Evolutionary conservation across 129 eudicot species (phyloP), one percentile per base, ranked within the genome.

Genomic region (Ambrosia artemisiifolia): DNA sequence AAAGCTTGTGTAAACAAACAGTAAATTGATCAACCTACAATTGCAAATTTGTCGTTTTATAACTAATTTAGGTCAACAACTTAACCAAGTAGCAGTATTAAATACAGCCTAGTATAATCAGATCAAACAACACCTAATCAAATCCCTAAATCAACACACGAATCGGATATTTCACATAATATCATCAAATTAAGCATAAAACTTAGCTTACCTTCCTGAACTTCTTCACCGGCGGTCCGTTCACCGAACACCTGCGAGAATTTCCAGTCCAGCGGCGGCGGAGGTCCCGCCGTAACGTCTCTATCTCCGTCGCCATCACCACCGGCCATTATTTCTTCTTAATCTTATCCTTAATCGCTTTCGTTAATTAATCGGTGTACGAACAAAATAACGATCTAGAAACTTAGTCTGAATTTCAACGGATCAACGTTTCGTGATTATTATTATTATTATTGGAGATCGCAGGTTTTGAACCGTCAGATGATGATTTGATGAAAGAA

Each of bases 221-320:
- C 92, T 82, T 84, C 89, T 67, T 88, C 92, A 24, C 92, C 97
- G 69, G 92, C 86, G 42, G 86, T 71, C 28, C 88, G 85, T 81
- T 88, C 97, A 62, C 92, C 97, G 17, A 88, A 91, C 24, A 91
- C 97, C 90, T 91, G 95, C 66, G 97, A 85, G 68, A 88, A 91
- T 73, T 82, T 91, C 97, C 97, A 91, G 54, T 91, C 95, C 3
- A 91, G 90, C 88, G 91, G 84, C 84, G 87, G 75, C 44, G 85
- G 90, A 18, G 88, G 80, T 13, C 80, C 81, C 73, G 85, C 83
- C 54, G 79, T 80, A 38, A 59, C 83, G 56, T 81, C 89, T 79
- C 85, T 85, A 71, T 83, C 87, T 78, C 87, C 63, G 19, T 24
- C 63, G 10, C 7, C 87, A 66, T 88, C 88, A 80, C 83, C 91